phyloP scores from a whole-genome alignment of 441 rosid genomes.

The Biscutella auriculata region DNA sequence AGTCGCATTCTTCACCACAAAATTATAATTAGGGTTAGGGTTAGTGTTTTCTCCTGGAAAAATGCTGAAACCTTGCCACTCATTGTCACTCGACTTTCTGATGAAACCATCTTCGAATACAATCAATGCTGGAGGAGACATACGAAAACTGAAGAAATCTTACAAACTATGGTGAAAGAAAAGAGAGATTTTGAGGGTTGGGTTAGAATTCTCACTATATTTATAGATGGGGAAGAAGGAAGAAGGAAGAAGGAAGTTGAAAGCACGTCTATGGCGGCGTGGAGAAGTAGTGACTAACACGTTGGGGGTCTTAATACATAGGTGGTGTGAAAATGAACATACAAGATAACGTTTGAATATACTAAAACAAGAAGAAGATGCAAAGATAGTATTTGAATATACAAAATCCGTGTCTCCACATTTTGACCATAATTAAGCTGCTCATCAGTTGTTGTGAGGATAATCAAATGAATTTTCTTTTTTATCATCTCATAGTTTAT shows the following conservation, averaged over 20 bases:
- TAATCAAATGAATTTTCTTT: not conserved
- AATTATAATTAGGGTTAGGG: constrained; percentile 1
- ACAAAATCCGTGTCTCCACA: not conserved
- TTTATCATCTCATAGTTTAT: too few relatives aligned
- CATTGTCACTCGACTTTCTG: constrained; percentile 10
- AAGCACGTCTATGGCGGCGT: constrained; percentile 23
- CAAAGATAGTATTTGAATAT: constrained; percentile 4
- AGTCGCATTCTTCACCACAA: constrained; percentile 17
- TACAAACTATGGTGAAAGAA: not conserved
- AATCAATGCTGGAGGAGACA: constrained; percentile 23
- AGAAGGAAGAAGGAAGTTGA: constrained; percentile 16
- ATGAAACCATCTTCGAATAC: constrained; percentile 11
- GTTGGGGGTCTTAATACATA: not conserved
- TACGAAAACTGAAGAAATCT: not conserved
- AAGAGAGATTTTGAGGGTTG: not conserved
- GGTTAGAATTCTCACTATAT: not conserved
- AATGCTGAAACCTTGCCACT: constrained; percentile 22
- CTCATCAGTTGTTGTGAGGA: not conserved
- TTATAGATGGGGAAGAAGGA: not conserved
- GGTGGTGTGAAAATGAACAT: not conserved
- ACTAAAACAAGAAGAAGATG: not conserved
- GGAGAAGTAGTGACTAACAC: constrained; percentile 22
- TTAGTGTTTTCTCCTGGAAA: constrained; percentile 16
- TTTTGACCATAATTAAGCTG: constrained; percentile 13
- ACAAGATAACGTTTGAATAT: too few relatives aligned